These are phyloP conservation scores for Candida hispaniensis DNA, from an alignment of 805 yeast genomes.

Conservation along the genomic window DNA sequence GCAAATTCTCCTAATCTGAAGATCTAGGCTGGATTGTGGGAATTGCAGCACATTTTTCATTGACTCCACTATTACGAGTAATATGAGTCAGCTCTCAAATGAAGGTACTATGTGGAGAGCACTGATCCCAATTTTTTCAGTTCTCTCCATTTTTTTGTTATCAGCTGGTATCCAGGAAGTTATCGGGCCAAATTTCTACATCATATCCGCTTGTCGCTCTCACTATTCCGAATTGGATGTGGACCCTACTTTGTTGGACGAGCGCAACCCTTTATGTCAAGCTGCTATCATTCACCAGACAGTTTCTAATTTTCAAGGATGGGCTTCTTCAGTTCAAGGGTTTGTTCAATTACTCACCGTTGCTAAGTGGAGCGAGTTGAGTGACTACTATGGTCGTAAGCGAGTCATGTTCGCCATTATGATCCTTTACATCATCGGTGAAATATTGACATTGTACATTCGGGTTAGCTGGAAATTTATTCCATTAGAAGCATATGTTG, in stretches of 20 bases:
- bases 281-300: conserved; percentile 4
- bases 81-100: no score
- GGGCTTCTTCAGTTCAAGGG: conserved; percentile 5
- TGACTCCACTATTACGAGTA: no score
- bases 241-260: conserved; percentile 5
- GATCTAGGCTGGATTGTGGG: no score
- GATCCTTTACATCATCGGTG: not conserved
- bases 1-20: no score
- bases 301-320: conserved; percentile 5
- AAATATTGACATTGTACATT: not conserved
- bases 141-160: conserved; percentile 10
- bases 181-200: conserved; percentile 13
- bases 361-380: conserved; percentile 9
- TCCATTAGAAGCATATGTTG: conserved; percentile 2
- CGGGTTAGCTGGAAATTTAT: conserved; percentile 8
- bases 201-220: conserved; percentile 5
- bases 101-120: no score
- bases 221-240: conserved; percentile 2
- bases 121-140: conserved; percentile 1
- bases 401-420: conserved; percentile 2
- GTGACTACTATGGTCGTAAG: conserved; percentile 7
- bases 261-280: conserved; percentile 11
- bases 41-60: no score
- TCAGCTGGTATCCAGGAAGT: conserved; percentile 9
- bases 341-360: conserved; percentile 7